Evolutionary conservation across 352 stramenopile species (phyloP).

Genomic region (Phytophthora constricta): DNA sequence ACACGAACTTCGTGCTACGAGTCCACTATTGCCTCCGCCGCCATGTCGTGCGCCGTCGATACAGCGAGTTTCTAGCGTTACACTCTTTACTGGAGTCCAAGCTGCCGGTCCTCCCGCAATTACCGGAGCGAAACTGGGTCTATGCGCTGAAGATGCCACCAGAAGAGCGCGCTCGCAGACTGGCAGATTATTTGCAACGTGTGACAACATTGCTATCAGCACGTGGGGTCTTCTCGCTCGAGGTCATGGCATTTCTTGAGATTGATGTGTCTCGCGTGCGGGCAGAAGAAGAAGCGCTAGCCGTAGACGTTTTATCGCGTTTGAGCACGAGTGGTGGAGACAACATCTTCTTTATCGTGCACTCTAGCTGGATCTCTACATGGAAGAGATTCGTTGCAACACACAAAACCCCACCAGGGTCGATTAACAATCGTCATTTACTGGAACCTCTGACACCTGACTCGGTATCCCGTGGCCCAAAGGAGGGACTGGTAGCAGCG

Average conservation of each 20-base stretch:
- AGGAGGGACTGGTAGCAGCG: constrained; percentile 41
- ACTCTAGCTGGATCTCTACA: constrained; percentile 45
- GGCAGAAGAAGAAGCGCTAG: constrained; percentile 66
- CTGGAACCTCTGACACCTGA: constrained; percentile 17
- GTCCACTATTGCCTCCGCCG: constrained; percentile 78
- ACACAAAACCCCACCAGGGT: constrained; percentile 20
- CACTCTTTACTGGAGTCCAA: constrained; percentile 50
- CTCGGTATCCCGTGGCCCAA: constrained; percentile 22
- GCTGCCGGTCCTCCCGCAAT: constrained; percentile 57
- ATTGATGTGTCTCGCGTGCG: constrained; percentile 58
- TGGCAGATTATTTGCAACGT: constrained; percentile 59
- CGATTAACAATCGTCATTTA: constrained; percentile 33
- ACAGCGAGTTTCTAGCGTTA: constrained; percentile 66
- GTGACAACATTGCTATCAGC: constrained; percentile 59
- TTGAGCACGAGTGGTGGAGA: constrained; percentile 16
- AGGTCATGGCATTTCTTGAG: constrained; percentile 78
- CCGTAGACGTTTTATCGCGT: constrained; percentile 43
- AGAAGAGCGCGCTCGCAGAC: constrained; percentile 35
- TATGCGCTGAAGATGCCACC: constrained; percentile 48
- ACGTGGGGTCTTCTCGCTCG: constrained; percentile 61
- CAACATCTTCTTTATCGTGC: constrained; percentile 47
- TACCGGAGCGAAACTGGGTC: constrained; percentile 55
- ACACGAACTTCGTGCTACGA: constrained; percentile 76
- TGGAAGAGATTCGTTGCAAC: constrained; percentile 55
- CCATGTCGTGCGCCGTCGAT: constrained; percentile 70